Evolutionary conservation across 2,329 filamentous ascomycete genomes (phyloP).

Genomic region (Aureobasidium sp.): DNA sequence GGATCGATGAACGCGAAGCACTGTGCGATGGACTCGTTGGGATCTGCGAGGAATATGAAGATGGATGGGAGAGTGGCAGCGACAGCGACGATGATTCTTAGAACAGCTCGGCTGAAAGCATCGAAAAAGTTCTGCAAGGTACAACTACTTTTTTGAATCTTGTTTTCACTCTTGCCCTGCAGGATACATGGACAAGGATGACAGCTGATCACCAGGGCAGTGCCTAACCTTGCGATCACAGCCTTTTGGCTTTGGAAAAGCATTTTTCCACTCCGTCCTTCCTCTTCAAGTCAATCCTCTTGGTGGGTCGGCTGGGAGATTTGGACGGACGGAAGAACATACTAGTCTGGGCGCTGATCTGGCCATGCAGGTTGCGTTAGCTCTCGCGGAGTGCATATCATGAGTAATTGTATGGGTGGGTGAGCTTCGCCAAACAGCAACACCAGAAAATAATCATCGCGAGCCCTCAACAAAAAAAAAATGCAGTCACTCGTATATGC

Average conservation of each 20-base stretch:
- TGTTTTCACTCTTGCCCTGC: not conserved
- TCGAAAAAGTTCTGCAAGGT: not conserved
- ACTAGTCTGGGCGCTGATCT: not conserved
- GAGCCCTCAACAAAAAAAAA: not conserved
- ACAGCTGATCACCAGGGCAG: conserved; percentile 6
- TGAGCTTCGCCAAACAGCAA: not conserved
- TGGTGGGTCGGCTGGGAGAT: not conserved
- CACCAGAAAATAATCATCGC: not conserved
- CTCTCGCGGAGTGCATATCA: conserved; percentile 2
- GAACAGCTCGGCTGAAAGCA: not conserved
- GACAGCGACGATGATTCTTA: conserved; percentile 50
- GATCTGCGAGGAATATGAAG: conserved; percentile 80
- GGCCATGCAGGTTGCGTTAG: not conserved
- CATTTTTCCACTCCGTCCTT: not conserved
- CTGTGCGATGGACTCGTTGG: conserved; percentile 75
- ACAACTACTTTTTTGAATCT: not conserved
- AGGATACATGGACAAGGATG: not conserved
- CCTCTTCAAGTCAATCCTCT: not conserved
- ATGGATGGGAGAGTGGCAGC: conserved; percentile 73
- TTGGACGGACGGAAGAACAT: not conserved
- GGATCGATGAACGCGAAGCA: conserved; percentile 72
- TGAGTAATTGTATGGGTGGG: not conserved
- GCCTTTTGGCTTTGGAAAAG: not conserved
- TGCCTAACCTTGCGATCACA: not conserved
- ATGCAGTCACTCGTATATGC: not conserved